Base-by-base conservation (phyloP, 768 basidiomycete species). In the Rubroboletus satanas region DNA sequence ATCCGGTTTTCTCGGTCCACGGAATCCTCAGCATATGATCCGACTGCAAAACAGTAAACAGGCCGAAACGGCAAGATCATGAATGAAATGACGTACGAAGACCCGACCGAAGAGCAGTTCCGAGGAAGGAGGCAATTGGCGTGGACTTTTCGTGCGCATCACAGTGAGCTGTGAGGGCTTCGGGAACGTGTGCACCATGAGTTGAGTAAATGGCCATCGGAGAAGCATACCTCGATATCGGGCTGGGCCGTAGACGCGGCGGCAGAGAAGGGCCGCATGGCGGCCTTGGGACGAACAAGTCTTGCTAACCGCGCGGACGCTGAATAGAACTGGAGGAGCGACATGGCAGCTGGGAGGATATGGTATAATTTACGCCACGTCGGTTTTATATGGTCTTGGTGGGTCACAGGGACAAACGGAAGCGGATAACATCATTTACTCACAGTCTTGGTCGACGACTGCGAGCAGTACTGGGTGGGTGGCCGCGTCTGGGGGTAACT, bases 11-110 rank as follows among this genome's bases (percentile, higher is more conserved):
- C 4, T 77, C 74, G 55, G 79, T 75, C 93, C 93, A 96, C 18
- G 70, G 85, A 73, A 85, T 82, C 38, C 79, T 84, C 38, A 94
- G 71, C 92, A 94, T 94, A 68, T 94, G 91, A 71, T 94, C 88
- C 43, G 88, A 89, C 88, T 87, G 61, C 15, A 33, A 47, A 59
- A 45, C 14, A 2, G 21, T 52, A 41, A 62, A 55, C 49, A 49
- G 38, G 51, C 46, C 50, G 32, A 49, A 49, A 31, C 55, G 52
- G 45, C 48, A 54, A 46, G 52, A 28, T 21, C 5, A 38, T 35
- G 36, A 41, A 38, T 28, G 18, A 31, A 12, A 48, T 35, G 56
- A 68, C 84, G 74, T 66, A 88, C 87, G 64, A 96, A 95, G 23
- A 84, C 89, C 66, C 83, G 85, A 0, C 95, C 95, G 64, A 96